Evolutionary conservation across 2,329 filamentous ascomycete species (phyloP).

Genomic region (Geoglossum cookeanum): DNA sequence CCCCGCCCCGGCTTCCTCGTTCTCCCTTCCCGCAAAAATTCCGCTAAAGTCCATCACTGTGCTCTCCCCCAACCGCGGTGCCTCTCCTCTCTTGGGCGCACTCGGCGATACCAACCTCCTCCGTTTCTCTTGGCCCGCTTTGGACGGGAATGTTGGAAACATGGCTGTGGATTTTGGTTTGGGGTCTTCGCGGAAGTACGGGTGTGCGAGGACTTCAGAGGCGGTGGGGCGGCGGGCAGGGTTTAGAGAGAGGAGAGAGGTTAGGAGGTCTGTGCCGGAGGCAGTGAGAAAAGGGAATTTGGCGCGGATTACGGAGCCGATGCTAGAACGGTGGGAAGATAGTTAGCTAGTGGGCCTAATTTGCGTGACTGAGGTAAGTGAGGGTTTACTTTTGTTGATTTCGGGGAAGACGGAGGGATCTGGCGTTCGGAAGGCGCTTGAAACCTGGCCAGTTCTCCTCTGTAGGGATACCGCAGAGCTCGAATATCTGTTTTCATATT

Average conservation of each 20-base stretch:
- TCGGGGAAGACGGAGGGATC: constrained; percentile 49
- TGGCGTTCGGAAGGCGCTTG: constrained; percentile 70
- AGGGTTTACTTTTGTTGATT: constrained; percentile 5
- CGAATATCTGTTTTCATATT: constrained; percentile 44
- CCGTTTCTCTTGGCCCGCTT: constrained; percentile 76
- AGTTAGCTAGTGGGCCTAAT: background rate
- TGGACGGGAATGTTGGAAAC: constrained; percentile 94
- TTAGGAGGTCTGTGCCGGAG: constrained; percentile 52
- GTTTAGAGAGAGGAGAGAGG: constrained; percentile 52
- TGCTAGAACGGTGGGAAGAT: constrained; percentile 6
- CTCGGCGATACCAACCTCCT: constrained; percentile 52
- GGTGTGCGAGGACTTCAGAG: constrained; percentile 52
- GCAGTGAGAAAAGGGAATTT: constrained; percentile 67
- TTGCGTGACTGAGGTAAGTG: background rate
- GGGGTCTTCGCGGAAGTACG: constrained; percentile 78
- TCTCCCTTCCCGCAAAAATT: constrained; percentile 48
- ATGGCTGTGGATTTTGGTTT: constrained; percentile 76
- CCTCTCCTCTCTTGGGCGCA: constrained; percentile 55
- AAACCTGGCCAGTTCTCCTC: constrained; percentile 74
- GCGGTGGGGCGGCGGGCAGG: constrained; percentile 54
- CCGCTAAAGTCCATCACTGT: constrained; percentile 41
- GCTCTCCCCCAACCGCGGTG: constrained; percentile 28
- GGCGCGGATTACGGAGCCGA: constrained; percentile 42
- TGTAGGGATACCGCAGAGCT: constrained; percentile 69
- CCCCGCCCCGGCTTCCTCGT: constrained; percentile 44